Conservation (phyloP, 2,329 filamentous ascomycete species). For the Aschersonia sp. region DNA sequence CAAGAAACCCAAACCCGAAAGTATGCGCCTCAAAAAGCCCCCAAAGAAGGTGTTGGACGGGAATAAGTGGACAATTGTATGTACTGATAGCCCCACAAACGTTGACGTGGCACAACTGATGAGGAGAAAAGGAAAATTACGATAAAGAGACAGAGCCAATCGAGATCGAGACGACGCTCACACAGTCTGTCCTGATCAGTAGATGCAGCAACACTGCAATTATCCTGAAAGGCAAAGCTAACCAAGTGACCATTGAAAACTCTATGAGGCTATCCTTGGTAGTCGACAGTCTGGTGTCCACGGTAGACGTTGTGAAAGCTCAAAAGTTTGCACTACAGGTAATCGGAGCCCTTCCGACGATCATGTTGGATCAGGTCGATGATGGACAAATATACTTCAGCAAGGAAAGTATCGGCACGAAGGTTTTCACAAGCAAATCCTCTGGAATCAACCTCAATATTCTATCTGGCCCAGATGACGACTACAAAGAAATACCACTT, state of each 20-base stretch:
- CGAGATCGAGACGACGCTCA: conserved; percentile 66
- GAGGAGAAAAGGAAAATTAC: conserved; percentile 59
- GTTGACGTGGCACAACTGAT: conserved; percentile 2
- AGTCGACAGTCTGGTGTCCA: conserved; percentile 78
- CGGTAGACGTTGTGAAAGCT: conserved; percentile 89
- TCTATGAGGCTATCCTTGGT: conserved; percentile 71
- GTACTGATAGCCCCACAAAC: conserved; percentile 14
- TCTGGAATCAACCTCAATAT: conserved; percentile 79
- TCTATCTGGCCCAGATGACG: conserved; percentile 53
- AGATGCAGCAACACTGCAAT: conserved; percentile 85
- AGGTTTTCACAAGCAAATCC: conserved; percentile 83
- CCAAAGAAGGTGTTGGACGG: conserved; percentile 65
- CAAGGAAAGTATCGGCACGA: conserved; percentile 61
- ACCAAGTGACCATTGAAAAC: conserved; percentile 94
- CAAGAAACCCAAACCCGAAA: conserved; percentile 77
- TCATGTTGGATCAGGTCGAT: conserved; percentile 88
- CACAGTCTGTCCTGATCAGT: conserved; percentile 83
- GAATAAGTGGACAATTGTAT: conserved; percentile 84
- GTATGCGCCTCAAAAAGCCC: conserved; percentile 71
- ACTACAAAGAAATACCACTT: conserved; percentile 75
- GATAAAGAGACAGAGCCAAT: conserved; percentile 61
- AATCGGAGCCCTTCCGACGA: conserved; percentile 68
- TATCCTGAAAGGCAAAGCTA: conserved; percentile 82
- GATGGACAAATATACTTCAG: conserved; percentile 77
- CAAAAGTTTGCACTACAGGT: conserved; percentile 92